phyloP scores from a whole-genome alignment of 805 yeast genomes.

The Saccharomycopsis amapae region DNA sequence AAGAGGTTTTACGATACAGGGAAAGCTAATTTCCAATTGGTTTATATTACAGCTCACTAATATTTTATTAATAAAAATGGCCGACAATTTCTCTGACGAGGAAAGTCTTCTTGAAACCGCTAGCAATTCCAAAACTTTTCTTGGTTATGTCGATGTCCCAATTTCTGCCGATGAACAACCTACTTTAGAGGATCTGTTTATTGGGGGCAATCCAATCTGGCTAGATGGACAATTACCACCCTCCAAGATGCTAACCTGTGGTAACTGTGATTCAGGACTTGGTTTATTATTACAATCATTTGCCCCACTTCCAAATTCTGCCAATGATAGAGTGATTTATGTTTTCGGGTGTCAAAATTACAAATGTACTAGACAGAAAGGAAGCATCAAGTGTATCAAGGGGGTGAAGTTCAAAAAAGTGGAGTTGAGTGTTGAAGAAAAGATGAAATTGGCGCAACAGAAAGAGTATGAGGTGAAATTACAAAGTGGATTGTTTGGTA shows the following conservation, averaged over 20 bases:
- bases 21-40: too few species aligned
- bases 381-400: constrained; percentile 69
- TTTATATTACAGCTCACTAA: too few species aligned
- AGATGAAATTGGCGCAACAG: constrained; percentile 18
- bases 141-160: constrained; percentile 64
- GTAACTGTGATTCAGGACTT: constrained; percentile 55
- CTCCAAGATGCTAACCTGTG: constrained; percentile 45
- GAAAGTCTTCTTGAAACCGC: constrained; percentile 2
- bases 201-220: constrained; percentile 79
- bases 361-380: constrained; percentile 60
- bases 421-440: constrained; percentile 30
- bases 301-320: constrained; percentile 64
- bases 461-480: constrained; percentile 7
- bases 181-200: constrained; percentile 57
- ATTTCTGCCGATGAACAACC: constrained; percentile 41
- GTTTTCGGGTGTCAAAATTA: constrained; percentile 65
- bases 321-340: constrained; percentile 77
- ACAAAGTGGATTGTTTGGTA: constrained; percentile 10
- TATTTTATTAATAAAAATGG: constrained; percentile 10
- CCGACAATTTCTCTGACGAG: constrained; percentile 11
- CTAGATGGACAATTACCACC: constrained; percentile 51
- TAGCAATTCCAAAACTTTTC: constrained; percentile 27
- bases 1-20: too few species aligned
- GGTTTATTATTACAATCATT: constrained; percentile 70
- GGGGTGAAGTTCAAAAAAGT: constrained; percentile 40